A percentile compares a stretch with the other conserved stretches of the same genome.
Conservation (phyloP, 2,329 filamentous ascomycete genomes). For the Tolypocladium ovalisporum region DNA sequence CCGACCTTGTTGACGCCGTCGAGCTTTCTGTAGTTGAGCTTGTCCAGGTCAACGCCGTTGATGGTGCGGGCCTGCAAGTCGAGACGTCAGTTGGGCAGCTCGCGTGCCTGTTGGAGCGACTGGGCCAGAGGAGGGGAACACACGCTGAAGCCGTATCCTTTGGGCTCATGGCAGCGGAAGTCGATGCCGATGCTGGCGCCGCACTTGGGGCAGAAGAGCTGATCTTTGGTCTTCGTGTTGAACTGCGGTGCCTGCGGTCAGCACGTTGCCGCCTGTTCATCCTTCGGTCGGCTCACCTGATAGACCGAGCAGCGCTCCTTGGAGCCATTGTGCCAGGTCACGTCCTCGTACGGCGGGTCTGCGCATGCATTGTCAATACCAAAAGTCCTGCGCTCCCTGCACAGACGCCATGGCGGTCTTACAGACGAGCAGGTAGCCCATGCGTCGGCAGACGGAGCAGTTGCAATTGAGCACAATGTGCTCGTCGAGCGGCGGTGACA, state of each 20-base stretch:
- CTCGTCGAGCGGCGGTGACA: conserved; percentile 36
- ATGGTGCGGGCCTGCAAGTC: conserved; percentile 25
- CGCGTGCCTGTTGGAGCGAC: neutral
- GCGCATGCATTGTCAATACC: neutral
- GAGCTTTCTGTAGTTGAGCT: conserved; percentile 21
- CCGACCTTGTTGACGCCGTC: conserved; percentile 23
- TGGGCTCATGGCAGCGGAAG: conserved; percentile 19
- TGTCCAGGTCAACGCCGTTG: conserved; percentile 27
- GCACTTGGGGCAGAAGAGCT: conserved; percentile 37
- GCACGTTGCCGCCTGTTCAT: neutral
- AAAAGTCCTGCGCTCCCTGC: no score
- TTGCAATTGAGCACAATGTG: conserved; percentile 37
- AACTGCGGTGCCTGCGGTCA: conserved; percentile 14
- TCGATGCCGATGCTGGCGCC: conserved; percentile 36
- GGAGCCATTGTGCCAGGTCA: conserved; percentile 31
- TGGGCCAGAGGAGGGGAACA: conserved; percentile 7
- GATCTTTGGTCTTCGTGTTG: conserved; percentile 35
- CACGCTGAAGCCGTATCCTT: conserved; percentile 32
- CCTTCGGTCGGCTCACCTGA: conserved; percentile 9
- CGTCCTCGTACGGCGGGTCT: conserved; percentile 28
- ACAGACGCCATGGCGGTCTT: conserved; percentile 6
- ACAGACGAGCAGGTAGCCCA: conserved; percentile 41
- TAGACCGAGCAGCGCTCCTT: conserved; percentile 23
- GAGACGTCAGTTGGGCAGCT: neutral
- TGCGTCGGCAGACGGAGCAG: conserved; percentile 41